Percentiles rank a stretch among this genome's conserved stretches.
Conservation (phyloP, 805 yeast species). For the Candida boleticola region DNA sequence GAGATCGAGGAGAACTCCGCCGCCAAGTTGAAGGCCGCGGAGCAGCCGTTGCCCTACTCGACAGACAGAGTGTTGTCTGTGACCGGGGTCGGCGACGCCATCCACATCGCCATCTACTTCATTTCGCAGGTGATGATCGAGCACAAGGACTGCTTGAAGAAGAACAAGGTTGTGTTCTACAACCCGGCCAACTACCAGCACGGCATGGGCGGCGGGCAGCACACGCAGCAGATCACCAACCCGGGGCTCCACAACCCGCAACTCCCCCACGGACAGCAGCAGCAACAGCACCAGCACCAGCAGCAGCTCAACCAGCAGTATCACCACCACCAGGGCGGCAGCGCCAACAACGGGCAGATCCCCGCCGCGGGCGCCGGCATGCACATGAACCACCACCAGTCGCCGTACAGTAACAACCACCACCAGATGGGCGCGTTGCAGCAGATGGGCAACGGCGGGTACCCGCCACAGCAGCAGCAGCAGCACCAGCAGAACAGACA, state of each 20-base stretch:
- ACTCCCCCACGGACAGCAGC: background rate
- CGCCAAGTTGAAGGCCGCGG: constrained; percentile 72
- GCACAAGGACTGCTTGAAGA: constrained; percentile 51
- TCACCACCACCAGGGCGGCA: background rate
- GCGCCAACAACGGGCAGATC: background rate
- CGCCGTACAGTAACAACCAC: constrained; percentile 7
- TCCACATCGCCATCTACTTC: constrained; percentile 79
- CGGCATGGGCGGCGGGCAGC: constrained; percentile 1
- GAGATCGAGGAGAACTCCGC: constrained; percentile 84
- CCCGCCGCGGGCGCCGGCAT: constrained; percentile 7
- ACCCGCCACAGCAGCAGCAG: constrained; percentile 9
- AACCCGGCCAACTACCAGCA: constrained; percentile 51
- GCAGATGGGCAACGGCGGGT: background rate
- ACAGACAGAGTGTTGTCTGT: constrained; percentile 73
- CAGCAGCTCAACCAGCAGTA: background rate
- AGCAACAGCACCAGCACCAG: constrained; percentile 6
- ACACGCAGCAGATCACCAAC: constrained; percentile 3
- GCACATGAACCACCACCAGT: constrained; percentile 10
- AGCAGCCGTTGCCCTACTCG: constrained; percentile 66
- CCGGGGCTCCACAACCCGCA: constrained; percentile 10
- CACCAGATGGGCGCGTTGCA: background rate
- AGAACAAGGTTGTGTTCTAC: constrained; percentile 55
- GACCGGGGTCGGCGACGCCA: constrained; percentile 81
- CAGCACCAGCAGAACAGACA: constrained; percentile 14
- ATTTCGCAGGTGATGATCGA: constrained; percentile 66